phyloP scores from a whole-genome alignment of 176 grass and related monocot genomes.

The Carex parvula region DNA sequence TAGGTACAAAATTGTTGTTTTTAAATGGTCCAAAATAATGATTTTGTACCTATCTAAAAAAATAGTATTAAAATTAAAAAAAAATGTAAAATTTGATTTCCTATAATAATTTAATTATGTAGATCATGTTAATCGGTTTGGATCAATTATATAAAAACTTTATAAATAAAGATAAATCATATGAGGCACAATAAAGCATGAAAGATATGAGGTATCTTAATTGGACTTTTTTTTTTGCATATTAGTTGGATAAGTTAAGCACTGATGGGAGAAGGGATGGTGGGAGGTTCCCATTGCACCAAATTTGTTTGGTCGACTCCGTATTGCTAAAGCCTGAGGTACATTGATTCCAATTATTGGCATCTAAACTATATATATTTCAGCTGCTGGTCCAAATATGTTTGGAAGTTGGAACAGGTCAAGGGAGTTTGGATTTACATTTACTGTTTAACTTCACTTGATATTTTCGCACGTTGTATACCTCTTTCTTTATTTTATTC shows the following conservation, averaged over 20 bases:
- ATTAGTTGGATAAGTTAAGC: not conserved
- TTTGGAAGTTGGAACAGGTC: not conserved
- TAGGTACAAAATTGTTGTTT: too few species aligned
- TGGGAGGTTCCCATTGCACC: not conserved
- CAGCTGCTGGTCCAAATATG: not conserved
- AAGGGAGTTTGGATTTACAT: not conserved
- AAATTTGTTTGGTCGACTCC: conserved; percentile 15
- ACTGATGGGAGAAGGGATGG: not conserved
- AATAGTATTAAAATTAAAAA: too few species aligned
- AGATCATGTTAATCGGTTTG: too few species aligned
- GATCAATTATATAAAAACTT: too few species aligned
- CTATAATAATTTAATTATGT: too few species aligned
- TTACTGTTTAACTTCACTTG: not conserved
- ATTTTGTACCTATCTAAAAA: too few species aligned
- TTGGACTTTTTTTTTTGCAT: too few species aligned
- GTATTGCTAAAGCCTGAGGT: not conserved
- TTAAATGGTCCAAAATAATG: too few species aligned
- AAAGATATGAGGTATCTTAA: too few species aligned
- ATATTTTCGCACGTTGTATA: not conserved
- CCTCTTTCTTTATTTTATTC: not conserved
- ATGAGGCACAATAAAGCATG: too few species aligned
- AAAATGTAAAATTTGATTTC: too few species aligned
- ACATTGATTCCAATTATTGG: conserved; percentile 3
- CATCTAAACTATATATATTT: not conserved
- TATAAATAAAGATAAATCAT: too few species aligned